Evolutionary conservation across 148 eudicot species (phyloP).

Genomic region (Rhododendron vialii): DNA sequence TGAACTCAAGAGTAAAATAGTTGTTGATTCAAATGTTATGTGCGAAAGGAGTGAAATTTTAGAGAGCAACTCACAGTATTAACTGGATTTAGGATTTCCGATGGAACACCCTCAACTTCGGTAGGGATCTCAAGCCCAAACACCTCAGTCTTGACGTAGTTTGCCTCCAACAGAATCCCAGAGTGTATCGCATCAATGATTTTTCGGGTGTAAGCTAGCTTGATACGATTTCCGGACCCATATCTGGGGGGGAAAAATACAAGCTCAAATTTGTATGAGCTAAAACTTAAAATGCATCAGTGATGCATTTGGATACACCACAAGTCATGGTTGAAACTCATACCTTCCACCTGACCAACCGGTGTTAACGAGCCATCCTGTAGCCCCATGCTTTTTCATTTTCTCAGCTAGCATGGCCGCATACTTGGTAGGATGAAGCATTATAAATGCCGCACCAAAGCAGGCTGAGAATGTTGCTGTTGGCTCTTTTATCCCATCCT

Average conservation of each 20-base stretch:
- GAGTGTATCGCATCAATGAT: slow-evolving; percentile 77
- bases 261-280: neutral
- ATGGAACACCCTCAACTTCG: slow-evolving; percentile 65
- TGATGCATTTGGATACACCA: neutral
- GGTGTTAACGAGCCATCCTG: slow-evolving; percentile 85
- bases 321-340: neutral
- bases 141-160: slow-evolving; percentile 54
- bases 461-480: slow-evolving; percentile 80
- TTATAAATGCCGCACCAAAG: slow-evolving; percentile 82
- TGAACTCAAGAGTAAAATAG: neutral
- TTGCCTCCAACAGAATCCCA: slow-evolving; percentile 44
- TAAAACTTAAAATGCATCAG: neutral
- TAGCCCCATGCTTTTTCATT: slow-evolving; percentile 71
- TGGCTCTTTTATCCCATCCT: slow-evolving; percentile 74
- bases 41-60: neutral
- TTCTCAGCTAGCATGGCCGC: slow-evolving; percentile 81
- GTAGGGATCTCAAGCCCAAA: slow-evolving; percentile 85
- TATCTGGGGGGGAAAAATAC: slow-evolving; percentile 30
- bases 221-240: slow-evolving; percentile 70
- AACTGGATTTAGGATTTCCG: slow-evolving; percentile 69
- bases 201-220: slow-evolving; percentile 65
- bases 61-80: slow-evolving; percentile 44
- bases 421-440: slow-evolving; percentile 79
- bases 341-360: slow-evolving; percentile 88
- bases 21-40: neutral